A percentile compares a stretch with the other conserved stretches of the same genome.
These are phyloP conservation scores for Aspergillus brasiliensis DNA, from an alignment of 2,329 filamentous ascomycete species.

Conservation along the genomic window DNA sequence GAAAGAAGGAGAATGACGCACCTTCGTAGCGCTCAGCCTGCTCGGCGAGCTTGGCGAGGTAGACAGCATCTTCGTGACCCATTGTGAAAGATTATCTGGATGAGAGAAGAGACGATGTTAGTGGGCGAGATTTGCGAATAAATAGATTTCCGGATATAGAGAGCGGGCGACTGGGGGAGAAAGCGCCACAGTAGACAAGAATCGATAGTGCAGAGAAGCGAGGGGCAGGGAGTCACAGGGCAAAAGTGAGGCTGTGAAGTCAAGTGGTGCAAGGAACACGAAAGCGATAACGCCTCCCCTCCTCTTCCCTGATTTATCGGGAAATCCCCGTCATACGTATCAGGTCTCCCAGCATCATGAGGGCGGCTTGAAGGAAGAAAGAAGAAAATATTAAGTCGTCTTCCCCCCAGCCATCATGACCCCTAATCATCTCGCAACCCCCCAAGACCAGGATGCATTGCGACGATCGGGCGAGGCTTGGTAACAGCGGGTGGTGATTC, in stretches of 20 bases:
- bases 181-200: constrained; percentile 2
- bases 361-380: background rate
- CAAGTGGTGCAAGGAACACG: constrained; percentile 19
- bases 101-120: background rate
- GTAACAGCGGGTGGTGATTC: constrained; percentile 11
- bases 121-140: constrained; percentile 6
- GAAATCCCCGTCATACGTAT: constrained; percentile 2
- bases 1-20: constrained; percentile 52
- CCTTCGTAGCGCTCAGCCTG: constrained; percentile 99
- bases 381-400: background rate
- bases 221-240: constrained; percentile 25
- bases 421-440: background rate
- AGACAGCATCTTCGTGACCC: constrained; percentile 99
- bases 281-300: constrained; percentile 17
- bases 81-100: constrained; percentile 64
- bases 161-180: background rate
- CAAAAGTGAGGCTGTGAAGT: constrained; percentile 25
- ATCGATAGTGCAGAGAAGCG: constrained; percentile 16
- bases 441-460: background rate
- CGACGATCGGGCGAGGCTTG: constrained; percentile 14
- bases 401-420: background rate
- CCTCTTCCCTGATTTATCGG: constrained; percentile 2
- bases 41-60: constrained; percentile 99
- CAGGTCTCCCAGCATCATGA: background rate
- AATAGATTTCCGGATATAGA: constrained; percentile 3